Percentiles rank a stretch among this genome's conserved stretches.
phyloP scores from a whole-genome alignment of 1,284 basidiomycete genomes.

The Xanthoconium separans region DNA sequence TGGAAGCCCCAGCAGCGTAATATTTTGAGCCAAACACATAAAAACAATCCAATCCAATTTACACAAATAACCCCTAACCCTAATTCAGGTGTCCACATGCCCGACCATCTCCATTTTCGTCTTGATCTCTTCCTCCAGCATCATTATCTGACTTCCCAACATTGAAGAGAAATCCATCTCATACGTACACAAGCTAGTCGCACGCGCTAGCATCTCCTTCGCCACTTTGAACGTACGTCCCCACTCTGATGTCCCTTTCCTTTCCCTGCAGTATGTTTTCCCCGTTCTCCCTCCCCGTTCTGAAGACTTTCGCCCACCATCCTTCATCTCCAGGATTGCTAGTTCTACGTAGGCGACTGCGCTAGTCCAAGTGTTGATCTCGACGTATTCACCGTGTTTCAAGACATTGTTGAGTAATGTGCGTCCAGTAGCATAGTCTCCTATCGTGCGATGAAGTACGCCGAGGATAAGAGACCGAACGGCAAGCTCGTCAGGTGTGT shows the following conservation, averaged over 20 bases:
- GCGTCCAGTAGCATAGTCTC: slow-evolving; percentile 45
- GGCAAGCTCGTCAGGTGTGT: slow-evolving; percentile 70
- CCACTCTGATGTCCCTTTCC: slow-evolving; percentile 41
- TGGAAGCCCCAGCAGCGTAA: slow-evolving; percentile 19
- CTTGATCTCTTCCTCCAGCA: slow-evolving; percentile 69
- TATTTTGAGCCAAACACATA: too few species aligned
- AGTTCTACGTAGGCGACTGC: slow-evolving; percentile 67
- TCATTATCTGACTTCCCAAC: slow-evolving; percentile 64
- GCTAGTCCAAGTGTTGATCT: slow-evolving; percentile 62
- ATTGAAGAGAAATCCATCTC: slow-evolving; percentile 63
- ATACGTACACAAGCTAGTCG: slow-evolving; percentile 46
- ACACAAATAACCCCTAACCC: neutral
- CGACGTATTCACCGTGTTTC: slow-evolving; percentile 37
- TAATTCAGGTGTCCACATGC: neutral
- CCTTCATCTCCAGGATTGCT: slow-evolving; percentile 62
- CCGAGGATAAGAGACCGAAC: slow-evolving; percentile 68
- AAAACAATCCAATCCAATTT: neutral
- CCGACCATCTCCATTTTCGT: slow-evolving; percentile 51
- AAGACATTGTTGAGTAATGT: slow-evolving; percentile 54
- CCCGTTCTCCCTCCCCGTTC: neutral
- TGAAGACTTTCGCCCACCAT: slow-evolving; percentile 39
- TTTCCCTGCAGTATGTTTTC: slow-evolving; percentile 8
- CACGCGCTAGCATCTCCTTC: slow-evolving; percentile 49
- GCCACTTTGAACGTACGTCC: slow-evolving; percentile 45
- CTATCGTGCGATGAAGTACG: slow-evolving; percentile 57